These are phyloP conservation scores for Cnidoscolus chayamansa DNA, from an alignment of 441 rosid genomes.

Conservation along the genomic window DNA sequence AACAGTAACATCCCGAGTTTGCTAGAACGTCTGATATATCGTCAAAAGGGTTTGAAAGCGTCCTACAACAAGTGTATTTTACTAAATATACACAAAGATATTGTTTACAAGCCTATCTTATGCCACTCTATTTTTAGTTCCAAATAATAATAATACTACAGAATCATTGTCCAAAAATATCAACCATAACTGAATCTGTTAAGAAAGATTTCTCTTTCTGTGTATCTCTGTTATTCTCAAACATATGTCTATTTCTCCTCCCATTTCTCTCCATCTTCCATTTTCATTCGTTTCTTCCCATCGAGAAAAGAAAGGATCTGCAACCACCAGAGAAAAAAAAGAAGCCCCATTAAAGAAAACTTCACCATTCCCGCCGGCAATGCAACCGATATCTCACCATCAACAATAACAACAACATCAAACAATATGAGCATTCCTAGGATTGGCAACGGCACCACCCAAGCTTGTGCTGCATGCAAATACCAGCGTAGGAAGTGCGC, in stretches of 20 bases:
- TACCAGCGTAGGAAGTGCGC: slow-evolving; percentile 91
- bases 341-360: slow-evolving; percentile 24
- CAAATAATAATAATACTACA: background rate
- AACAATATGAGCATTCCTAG: slow-evolving; percentile 28
- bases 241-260: slow-evolving; percentile 34
- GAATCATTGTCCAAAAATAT: slow-evolving; percentile 13
- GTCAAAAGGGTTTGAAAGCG: background rate
- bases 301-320: slow-evolving; percentile 41
- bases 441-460: slow-evolving; percentile 42
- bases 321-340: slow-evolving; percentile 20
- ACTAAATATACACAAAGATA: background rate
- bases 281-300: slow-evolving; percentile 18
- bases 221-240: slow-evolving; percentile 16
- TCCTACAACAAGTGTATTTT: background rate
- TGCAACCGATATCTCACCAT: slow-evolving; percentile 53
- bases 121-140: background rate
- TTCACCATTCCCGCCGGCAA: slow-evolving; percentile 56
- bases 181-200: slow-evolving; percentile 35
- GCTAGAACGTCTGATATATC: too few relatives aligned
- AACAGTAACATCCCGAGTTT: too few relatives aligned
- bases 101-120: background rate
- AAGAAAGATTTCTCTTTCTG: background rate
- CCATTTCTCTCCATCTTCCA: slow-evolving; percentile 51
- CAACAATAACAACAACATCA: slow-evolving; percentile 23
- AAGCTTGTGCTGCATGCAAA: slow-evolving; percentile 95